Base-by-base conservation (phyloP, 257 asterid species). In the Solanum stenotomum region DNA sequence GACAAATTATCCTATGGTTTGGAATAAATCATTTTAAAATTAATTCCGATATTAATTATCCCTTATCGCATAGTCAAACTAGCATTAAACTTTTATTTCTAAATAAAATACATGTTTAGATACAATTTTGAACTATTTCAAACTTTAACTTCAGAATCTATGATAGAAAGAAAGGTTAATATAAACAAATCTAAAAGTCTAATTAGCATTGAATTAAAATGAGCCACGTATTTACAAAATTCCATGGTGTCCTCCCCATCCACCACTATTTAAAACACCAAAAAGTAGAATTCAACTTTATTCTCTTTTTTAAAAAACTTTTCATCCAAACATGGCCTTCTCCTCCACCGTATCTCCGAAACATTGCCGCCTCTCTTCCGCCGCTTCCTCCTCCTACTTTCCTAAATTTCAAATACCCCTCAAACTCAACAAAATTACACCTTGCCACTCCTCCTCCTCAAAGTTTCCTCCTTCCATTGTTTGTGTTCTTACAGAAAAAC, bases 401-500 rank as follows among this genome's bases (percentile, higher is more conserved):
- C 77, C 25, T 9, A 42, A 82, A 8, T 82, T 16, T 29, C 85
- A 49, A 29, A 49, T 74, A 22, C 91, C 92, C 15, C 38, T 40
- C 85, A 88, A 88, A 22, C 81, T 90, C 88, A 27, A 74, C 87
- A 85, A 78, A 14, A 12, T 85, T 72, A 34, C 89, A 46, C 78
- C 86, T 7, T 71, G 87, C 87, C 83, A 87, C 27, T 90, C 91
- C 27, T 42, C 65, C 29, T 90, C 92, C 46, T 16, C 40, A 87
- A 87, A 59, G 76, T 79, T 71, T 44, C 76, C 29, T 78, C 91
- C 85, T 83, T 33, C 75, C 33, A 49, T 82, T 29, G 25, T 63
- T 11, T 92, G 95, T 90, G 83, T 88, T 14, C 91, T 90, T 77
- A 44, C 92, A 52, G 89, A 82, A 82, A 29, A 79, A 42, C 89